Conservation (phyloP, 192 early-diverging fungal genomes). For the Coemansia furcata region DNA sequence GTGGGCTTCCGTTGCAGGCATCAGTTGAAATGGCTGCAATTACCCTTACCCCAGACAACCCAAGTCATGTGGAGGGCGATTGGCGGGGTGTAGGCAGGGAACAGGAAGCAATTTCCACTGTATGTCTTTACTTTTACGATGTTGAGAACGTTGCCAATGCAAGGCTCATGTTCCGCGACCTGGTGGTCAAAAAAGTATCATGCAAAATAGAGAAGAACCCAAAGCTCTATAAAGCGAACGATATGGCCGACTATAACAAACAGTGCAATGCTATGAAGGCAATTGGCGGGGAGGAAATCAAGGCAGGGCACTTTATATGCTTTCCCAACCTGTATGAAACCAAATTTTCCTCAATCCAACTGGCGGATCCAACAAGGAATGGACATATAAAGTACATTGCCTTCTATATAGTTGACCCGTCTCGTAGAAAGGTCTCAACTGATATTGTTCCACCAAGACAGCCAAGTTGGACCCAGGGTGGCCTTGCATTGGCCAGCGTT, state of each 20-base stretch:
- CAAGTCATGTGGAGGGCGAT: conserved; percentile 46
- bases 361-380: background rate
- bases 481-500: background rate
- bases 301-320: background rate
- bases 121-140: conserved; percentile 60
- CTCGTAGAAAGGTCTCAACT: background rate
- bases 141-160: conserved; percentile 22
- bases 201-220: background rate
- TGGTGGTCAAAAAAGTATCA: background rate
- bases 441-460: background rate
- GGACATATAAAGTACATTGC: background rate
- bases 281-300: background rate
- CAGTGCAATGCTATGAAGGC: background rate
- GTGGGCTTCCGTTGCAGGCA: conserved; percentile 20
- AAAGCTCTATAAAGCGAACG: no score
- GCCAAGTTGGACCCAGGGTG: background rate
- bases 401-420: background rate
- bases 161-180: background rate
- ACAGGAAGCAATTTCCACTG: conserved; percentile 66
- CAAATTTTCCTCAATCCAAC: background rate
- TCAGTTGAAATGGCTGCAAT: conserved; percentile 65
- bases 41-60: conserved; percentile 63
- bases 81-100: conserved; percentile 74
- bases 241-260: no score
- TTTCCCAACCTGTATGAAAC: background rate